Evolutionary conservation across 306 rosid genomes (phyloP), one percentile per base, ranked within the genome.

Genomic region (Psophocarpus tetragonolobus): DNA sequence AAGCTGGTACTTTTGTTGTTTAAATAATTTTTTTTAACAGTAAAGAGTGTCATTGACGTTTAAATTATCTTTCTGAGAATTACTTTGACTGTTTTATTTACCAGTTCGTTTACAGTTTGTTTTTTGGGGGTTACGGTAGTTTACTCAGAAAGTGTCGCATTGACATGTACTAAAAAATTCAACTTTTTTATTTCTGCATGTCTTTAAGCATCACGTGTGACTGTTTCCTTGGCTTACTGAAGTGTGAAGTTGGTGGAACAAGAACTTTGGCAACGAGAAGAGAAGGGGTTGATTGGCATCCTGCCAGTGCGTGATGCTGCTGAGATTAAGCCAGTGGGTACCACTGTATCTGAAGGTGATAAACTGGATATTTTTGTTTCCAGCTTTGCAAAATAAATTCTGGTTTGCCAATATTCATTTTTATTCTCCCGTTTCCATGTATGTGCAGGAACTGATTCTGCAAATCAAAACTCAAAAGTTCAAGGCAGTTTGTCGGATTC

Each of bases 191-290:
- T 79, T 76, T 80, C 1, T 70, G 42, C 27, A 26, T 69, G 44
- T 71, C 64, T 39, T 78, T 42, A 38, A 36, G 53, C 62, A 6
- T 48, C 32, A 41, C 13, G 15, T 44, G 15, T 80, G 73, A 58
- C 69, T 51, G 30, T 61, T 83, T 80, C 23, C 14, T 77, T 77
- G 41, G 56, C 78, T 51, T 73, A 63, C 78, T 78, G 80, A 62
- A 96, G 99, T 83, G 99, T 96, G 75, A 96, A 92, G 78, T 81
- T 96, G 90, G 99, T 96, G 88, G 99, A 96, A 84, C 98, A 96
- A 86, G 98, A 96, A 82, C 89, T 96, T 26, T 96, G 99, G 99
- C 99, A 92, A 88, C 85, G 93, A 20, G 99, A 96, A 86, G 98
- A 96, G 91, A 96, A 92, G 85, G 99, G 99, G 23, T 76, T 96